Conservation (phyloP, 768 basidiomycete genomes). For the Collybia nuda region DNA sequence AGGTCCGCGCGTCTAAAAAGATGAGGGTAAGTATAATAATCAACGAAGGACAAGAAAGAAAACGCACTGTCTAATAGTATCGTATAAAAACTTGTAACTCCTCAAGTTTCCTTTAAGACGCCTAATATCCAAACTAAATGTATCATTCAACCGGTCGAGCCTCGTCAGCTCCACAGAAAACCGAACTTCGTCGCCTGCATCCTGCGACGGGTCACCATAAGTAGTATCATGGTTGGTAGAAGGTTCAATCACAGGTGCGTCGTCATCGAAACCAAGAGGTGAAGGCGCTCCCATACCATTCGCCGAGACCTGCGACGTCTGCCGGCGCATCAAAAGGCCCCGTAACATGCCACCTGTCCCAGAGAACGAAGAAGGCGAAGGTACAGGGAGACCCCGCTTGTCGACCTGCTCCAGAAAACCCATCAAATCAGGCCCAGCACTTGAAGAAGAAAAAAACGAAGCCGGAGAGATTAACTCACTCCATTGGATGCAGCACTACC, state of each 20-base stretch:
- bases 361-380: constrained; percentile 71
- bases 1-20: constrained; percentile 45
- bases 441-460: constrained; percentile 6
- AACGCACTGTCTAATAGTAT: constrained; percentile 82
- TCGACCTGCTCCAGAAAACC: constrained; percentile 60
- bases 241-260: constrained; percentile 42
- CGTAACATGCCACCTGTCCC: constrained; percentile 79
- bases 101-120: constrained; percentile 89
- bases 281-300: constrained; percentile 32
- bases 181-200: constrained; percentile 93
- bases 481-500: constrained; percentile 86
- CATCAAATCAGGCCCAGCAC: constrained; percentile 4
- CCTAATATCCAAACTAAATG: constrained; percentile 90
- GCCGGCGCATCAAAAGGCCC: constrained; percentile 86
- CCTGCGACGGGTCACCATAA: constrained; percentile 80
- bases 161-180: constrained; percentile 94
- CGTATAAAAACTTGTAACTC: constrained; percentile 92
- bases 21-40: neutral
- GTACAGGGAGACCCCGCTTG: constrained; percentile 83
- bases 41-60: constrained; percentile 4
- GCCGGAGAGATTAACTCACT: constrained; percentile 47
- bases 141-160: constrained; percentile 85
- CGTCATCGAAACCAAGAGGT: constrained; percentile 47
- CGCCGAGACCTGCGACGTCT: constrained; percentile 78
- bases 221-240: constrained; percentile 48